A percentile compares a stretch with the other conserved stretches of the same genome.
Evolutionary conservation across 2,329 filamentous ascomycete species (phyloP).

Genomic region (Epichloe uncinata): DNA sequence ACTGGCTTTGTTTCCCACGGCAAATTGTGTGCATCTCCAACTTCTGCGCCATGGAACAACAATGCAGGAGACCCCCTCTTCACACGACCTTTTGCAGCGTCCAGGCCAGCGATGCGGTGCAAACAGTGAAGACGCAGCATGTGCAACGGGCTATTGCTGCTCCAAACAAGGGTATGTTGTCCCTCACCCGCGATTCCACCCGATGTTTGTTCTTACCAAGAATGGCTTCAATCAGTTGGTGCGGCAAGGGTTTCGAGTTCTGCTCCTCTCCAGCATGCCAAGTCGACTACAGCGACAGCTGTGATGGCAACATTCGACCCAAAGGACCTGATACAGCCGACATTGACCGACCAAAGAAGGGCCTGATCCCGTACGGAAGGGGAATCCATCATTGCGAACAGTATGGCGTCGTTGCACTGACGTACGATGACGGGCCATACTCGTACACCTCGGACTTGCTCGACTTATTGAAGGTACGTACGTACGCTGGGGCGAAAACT

Average conservation of each 20-base stretch:
- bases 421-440: slow-evolving; percentile 33
- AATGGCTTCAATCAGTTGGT: slow-evolving; percentile 30
- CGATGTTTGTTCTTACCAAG: neutral
- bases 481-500: neutral
- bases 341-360: slow-evolving; percentile 38
- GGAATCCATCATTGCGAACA: slow-evolving; percentile 28
- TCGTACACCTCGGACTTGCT: slow-evolving; percentile 29
- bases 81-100: neutral
- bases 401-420: slow-evolving; percentile 27
- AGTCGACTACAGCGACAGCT: slow-evolving; percentile 45
- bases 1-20: neutral
- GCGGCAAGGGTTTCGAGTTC: slow-evolving; percentile 39
- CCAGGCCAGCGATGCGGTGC: neutral
- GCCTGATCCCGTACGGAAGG: slow-evolving; percentile 41
- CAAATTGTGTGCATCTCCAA: neutral
- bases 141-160: slow-evolving; percentile 24
- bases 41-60: neutral
- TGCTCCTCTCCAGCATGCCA: slow-evolving; percentile 50
- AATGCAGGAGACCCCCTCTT: neutral
- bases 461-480: slow-evolving; percentile 16
- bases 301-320: slow-evolving; percentile 43
- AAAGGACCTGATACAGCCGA: slow-evolving; percentile 39
- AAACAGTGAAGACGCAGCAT: slow-evolving; percentile 10
- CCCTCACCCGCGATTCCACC: neutral
- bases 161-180: slow-evolving; percentile 27